phyloP scores from a whole-genome alignment of 202 grass and related monocot species.

The Bolboschoenoplectus hybrid region DNA sequence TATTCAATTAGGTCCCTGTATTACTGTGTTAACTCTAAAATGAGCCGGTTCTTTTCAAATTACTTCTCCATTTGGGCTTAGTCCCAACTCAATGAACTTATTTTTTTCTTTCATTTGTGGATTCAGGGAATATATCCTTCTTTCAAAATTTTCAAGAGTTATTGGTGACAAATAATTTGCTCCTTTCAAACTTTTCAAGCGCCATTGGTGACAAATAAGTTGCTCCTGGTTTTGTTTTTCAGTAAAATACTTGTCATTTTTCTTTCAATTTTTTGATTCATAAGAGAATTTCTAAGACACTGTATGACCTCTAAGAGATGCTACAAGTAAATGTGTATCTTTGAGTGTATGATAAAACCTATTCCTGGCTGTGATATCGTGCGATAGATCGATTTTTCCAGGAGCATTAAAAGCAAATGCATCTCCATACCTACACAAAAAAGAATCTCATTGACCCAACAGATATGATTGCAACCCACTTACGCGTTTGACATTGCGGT shows the following conservation, averaged over 20 bases:
- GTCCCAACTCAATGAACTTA: not conserved
- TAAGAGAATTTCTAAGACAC: not conserved
- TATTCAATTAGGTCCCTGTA: not conserved
- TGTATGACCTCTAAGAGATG: not conserved
- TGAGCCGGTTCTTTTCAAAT: not conserved
- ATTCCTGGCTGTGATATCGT: not conserved
- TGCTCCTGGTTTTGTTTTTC: not conserved
- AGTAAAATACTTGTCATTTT: not conserved
- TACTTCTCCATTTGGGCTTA: not conserved
- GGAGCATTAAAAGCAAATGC: not conserved
- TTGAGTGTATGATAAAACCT: not conserved
- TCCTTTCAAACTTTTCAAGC: not conserved
- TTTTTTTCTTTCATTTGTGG: not conserved
- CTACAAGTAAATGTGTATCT: not conserved
- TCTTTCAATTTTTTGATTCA: not conserved
- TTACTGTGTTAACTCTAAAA: not conserved
- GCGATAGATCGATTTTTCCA: not conserved
- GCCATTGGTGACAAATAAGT: not conserved
- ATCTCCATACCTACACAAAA: not conserved
- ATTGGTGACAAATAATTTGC: not conserved
- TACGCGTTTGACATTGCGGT: slow-evolving; percentile 11
- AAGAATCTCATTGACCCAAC: slow-evolving; percentile 2
- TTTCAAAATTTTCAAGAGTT: not conserved
- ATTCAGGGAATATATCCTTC: not conserved
- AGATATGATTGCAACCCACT: slow-evolving; percentile 27